Base-by-base conservation (phyloP, 345 rosid genomes). In the Xanthoceras sorbifolium region DNA sequence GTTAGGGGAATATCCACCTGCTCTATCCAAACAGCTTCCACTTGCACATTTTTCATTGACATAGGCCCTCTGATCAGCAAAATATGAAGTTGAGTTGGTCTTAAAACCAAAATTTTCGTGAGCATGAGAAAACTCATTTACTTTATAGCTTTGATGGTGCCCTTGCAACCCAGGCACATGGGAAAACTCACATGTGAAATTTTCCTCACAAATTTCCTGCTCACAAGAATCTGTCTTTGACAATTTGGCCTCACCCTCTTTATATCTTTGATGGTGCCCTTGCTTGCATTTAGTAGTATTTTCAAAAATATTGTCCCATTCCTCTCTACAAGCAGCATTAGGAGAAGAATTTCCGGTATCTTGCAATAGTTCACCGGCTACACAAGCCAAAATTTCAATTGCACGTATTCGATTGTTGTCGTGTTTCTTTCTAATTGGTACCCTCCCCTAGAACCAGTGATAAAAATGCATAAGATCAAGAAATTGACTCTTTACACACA, bases 361-460 rank as follows among this genome's bases (percentile, higher is more conserved):
- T 48, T 18, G 78, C 77, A 84, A 63, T 12, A 82, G 36, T 46
- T 84, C 52, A 23, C 81, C 87, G 14, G 82, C 83, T 76, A 82
- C 76, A 14, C 55, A 65, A n/a, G 83, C 85, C 75, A 84, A 54
- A 50, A 84, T 70, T 64, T 81, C 87, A 54, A 81, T 77, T 32
- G 87, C 78, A 15, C n/a, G 60, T 31, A 48, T 75, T 14, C 22
- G 72, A 64, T 8, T 44, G 44, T 64, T 65, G 70, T 22, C 73
- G 11, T 22, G n/a, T 66, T 29, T 78, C 83, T 81, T 81, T 73
- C 68, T 79, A 34, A 73, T 23, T 6, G 75, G 72, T 22, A 66
- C 66, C 72, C 80, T 79, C 52, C 70, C 75, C 87, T 81, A 52
- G 44, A 70, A 78, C 48, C 67, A 67, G 67, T 52, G 67, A 38